phyloP scores from a whole-genome alignment of 163 green algal species.

The Picocystis sp. region DNA sequence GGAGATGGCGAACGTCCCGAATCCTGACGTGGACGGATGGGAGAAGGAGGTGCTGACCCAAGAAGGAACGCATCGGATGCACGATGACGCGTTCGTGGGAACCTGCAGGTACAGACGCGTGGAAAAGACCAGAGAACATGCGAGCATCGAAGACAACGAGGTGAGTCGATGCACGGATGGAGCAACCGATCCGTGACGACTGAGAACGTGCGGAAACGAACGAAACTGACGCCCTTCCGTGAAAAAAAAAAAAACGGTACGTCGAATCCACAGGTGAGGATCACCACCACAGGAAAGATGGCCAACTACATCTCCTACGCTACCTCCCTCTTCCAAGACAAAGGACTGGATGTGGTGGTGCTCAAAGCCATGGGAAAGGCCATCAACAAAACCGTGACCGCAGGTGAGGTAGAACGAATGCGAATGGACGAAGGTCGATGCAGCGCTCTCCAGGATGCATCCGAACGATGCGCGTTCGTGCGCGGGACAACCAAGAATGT shows the following conservation, averaged over 20 bases:
- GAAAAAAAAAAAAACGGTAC: not conserved
- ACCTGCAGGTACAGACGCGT: constrained; percentile 23
- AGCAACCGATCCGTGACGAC: not conserved
- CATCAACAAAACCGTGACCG: constrained; percentile 72
- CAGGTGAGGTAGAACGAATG: constrained; percentile 30
- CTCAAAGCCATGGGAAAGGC: constrained; percentile 73
- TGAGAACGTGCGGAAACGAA: not conserved
- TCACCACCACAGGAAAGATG: constrained; percentile 46
- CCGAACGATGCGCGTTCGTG: too few relatives aligned
- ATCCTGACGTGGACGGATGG: too few relatives aligned
- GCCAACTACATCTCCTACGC: constrained; percentile 59
- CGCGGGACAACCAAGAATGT: too few relatives aligned
- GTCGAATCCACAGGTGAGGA: constrained; percentile 32
- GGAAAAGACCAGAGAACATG: constrained; percentile 21
- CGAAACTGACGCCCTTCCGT: not conserved
- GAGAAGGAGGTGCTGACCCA: too few relatives aligned
- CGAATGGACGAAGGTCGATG: too few relatives aligned
- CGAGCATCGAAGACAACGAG: constrained; percentile 34
- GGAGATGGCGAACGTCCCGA: too few relatives aligned
- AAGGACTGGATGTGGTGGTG: constrained; percentile 31
- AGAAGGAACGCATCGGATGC: too few relatives aligned
- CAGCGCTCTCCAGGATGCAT: too few relatives aligned
- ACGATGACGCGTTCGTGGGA: too few relatives aligned
- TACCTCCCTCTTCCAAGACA: constrained; percentile 48
- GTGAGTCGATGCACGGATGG: constrained; percentile 8